These are phyloP conservation scores for Aspergillus haitiensis DNA, from an alignment of 495 filamentous ascomycete species.

Conservation along the genomic window DNA sequence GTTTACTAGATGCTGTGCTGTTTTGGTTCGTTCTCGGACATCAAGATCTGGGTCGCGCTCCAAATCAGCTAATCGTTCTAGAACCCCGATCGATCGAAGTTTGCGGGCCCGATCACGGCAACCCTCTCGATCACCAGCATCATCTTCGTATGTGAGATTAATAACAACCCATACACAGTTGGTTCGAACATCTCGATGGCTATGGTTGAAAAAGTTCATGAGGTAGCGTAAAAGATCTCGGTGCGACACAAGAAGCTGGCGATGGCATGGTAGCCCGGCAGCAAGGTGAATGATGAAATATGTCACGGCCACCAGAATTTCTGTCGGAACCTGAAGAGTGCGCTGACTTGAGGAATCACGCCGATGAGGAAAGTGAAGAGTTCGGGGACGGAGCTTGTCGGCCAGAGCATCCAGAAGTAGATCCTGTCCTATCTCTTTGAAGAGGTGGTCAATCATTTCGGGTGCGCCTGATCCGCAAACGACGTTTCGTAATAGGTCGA, in stretches of 20 bases:
- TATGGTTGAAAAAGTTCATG: slow-evolving; percentile 63
- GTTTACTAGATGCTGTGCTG: slow-evolving; percentile 67
- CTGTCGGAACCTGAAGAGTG: slow-evolving; percentile 54
- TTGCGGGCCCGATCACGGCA: slow-evolving; percentile 64
- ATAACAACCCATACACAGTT: slow-evolving; percentile 78
- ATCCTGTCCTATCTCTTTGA: slow-evolving; percentile 70
- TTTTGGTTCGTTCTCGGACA: slow-evolving; percentile 79
- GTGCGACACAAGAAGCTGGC: slow-evolving; percentile 71
- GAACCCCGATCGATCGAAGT: slow-evolving; percentile 70
- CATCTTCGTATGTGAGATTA: slow-evolving; percentile 80
- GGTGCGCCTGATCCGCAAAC: slow-evolving; percentile 64
- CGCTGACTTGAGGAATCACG: slow-evolving; percentile 33
- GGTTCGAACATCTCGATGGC: slow-evolving; percentile 65
- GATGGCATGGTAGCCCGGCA: slow-evolving; percentile 72
- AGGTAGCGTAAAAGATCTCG: slow-evolving; percentile 51
- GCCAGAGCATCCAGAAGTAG: slow-evolving; percentile 73
- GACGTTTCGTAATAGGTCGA: slow-evolving; percentile 87
- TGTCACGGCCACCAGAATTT: slow-evolving; percentile 72
- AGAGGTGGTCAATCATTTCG: slow-evolving; percentile 84
- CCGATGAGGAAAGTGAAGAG: slow-evolving; percentile 41
- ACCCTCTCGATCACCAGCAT: slow-evolving; percentile 58
- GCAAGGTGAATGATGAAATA: slow-evolving; percentile 84
- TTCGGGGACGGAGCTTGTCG: slow-evolving; percentile 64
- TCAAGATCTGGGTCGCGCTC: slow-evolving; percentile 77
- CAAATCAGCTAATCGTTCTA: slow-evolving; percentile 62